phyloP scores from a whole-genome alignment of 192 early-diverging fungal species.

The Coemansia pectinata region DNA sequence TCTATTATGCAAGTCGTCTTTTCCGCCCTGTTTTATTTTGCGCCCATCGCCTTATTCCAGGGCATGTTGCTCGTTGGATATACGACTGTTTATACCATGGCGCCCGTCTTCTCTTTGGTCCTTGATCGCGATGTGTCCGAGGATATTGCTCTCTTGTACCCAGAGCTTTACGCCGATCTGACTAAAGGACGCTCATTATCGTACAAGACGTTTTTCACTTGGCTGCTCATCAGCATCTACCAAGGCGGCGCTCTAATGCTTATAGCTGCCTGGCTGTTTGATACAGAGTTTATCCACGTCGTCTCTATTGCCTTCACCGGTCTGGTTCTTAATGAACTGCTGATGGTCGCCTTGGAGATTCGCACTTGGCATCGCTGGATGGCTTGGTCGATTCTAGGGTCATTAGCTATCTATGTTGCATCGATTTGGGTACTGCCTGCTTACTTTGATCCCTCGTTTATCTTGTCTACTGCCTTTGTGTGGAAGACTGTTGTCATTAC shows the following conservation, averaged over 20 bases:
- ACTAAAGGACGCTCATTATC: conserved; percentile 92
- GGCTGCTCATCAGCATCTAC: conserved; percentile 93
- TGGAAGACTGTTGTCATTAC: conserved; percentile 93
- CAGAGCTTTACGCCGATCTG: conserved; percentile 92
- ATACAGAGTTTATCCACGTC: conserved; percentile 93
- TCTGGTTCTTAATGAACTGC: conserved; percentile 88
- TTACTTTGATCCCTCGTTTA: conserved; percentile 91
- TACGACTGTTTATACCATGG: conserved; percentile 96
- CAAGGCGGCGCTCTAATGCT: conserved; percentile 97
- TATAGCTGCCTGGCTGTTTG: conserved; percentile 90
- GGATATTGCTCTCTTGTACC: conserved; percentile 87
- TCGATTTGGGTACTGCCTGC: conserved; percentile 89
- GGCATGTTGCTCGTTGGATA: conserved; percentile 87
- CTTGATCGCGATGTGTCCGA: conserved; percentile 88
- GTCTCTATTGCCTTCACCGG: conserved; percentile 95
- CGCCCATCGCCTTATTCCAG: conserved; percentile 94
- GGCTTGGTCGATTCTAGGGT: conserved; percentile 81
- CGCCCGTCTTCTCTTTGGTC: conserved; percentile 94
- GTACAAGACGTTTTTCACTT: conserved; percentile 91
- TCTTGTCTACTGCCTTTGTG: conserved; percentile 78
- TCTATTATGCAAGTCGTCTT: conserved; percentile 98
- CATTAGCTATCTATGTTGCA: conserved; percentile 78
- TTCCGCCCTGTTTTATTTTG: conserved; percentile 94
- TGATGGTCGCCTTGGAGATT: conserved; percentile 96
- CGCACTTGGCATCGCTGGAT: conserved; percentile 92